Evolutionary conservation across 495 filamentous ascomycete genomes (phyloP).

Genomic region (Alectoria sarmentosa): DNA sequence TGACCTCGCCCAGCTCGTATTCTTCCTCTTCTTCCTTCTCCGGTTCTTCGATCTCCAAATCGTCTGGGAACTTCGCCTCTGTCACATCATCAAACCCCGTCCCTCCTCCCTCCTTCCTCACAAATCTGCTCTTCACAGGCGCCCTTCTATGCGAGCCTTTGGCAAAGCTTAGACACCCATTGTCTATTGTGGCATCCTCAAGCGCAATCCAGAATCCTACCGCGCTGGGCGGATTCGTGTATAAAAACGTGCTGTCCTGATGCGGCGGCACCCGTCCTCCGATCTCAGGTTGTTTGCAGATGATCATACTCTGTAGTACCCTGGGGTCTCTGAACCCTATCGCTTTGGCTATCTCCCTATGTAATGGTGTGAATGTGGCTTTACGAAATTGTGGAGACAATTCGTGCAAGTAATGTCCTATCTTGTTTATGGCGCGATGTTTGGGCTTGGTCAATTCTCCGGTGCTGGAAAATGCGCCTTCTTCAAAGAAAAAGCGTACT

Average conservation of each 20-base stretch:
- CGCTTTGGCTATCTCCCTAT: conserved; percentile 59
- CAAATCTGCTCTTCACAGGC: conserved; percentile 62
- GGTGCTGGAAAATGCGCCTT: conserved; percentile 45
- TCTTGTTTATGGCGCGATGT: conserved; percentile 84
- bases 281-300: conserved; percentile 96
- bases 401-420: conserved; percentile 82
- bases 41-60: conserved; percentile 23
- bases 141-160: conserved; percentile 67
- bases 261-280: conserved; percentile 82
- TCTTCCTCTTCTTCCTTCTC: conserved; percentile 40
- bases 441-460: conserved; percentile 68
- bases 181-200: conserved; percentile 77
- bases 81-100: conserved; percentile 47
- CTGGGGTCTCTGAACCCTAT: conserved; percentile 69
- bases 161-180: conserved; percentile 83
- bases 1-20: conserved; percentile 69
- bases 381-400: conserved; percentile 64
- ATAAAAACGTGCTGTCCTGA: conserved; percentile 88
- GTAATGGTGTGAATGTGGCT: conserved; percentile 46
- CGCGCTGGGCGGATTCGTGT: conserved; percentile 82
- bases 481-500: conserved; percentile 95
- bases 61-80: conserved; percentile 41
- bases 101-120: conserved; percentile 49
- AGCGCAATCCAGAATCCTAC: conserved; percentile 96
- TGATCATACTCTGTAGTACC: conserved; percentile 90